Evolutionary conservation across 2,329 filamentous ascomycete species (phyloP), one percentile per base, ranked within the genome.

Genomic region (Fusarium poae): DNA sequence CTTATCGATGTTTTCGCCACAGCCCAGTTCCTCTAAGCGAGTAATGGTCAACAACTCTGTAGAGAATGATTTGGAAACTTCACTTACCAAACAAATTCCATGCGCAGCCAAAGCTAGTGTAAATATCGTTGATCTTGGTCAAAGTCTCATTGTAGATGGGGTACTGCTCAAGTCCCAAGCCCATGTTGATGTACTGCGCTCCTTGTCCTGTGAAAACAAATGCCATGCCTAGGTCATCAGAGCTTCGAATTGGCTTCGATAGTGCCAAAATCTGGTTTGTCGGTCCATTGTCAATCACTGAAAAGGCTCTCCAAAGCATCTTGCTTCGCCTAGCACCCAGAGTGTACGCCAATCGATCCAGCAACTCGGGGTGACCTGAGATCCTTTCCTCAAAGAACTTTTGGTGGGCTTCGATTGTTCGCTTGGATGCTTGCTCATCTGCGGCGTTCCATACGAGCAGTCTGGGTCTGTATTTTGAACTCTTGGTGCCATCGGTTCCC

Each of bases 361-460:
- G 52, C 27, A 15, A 48, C 7, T 37, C 12, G 3, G 4, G 5
- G 3, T 39, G 8, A 0, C 54, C n/a, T 0, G 1, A 5, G 0
- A 27, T 16, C 23, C 10, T 65, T 30, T 52, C 16, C 3, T 45
- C 39, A 32, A 57, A 34, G 5, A 46, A 67, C 4, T 2, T 21
- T 2, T 34, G 1, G 6, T 56, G 51, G 4, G 6, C 27, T 12
- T 63, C n/a, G 2, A 45, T 9, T 6, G 25, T 69, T 5, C 69
- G 50, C 25, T 71, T 68, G 0, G 75, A 64, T 2, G 76, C 76
- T 11, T 64, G 60, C 57, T 80, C 75, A 45, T 79, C 77, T 40
- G 78, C 75, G 30, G 76, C 77, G 8, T 74, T 76, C 57, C 81
- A 71, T 11, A 79, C 77, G 59, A 82, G 84, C 27, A 82, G 73